phyloP scores from a whole-genome alignment of 768 basidiomycete genomes.

The Rhodotorula babjevae region DNA sequence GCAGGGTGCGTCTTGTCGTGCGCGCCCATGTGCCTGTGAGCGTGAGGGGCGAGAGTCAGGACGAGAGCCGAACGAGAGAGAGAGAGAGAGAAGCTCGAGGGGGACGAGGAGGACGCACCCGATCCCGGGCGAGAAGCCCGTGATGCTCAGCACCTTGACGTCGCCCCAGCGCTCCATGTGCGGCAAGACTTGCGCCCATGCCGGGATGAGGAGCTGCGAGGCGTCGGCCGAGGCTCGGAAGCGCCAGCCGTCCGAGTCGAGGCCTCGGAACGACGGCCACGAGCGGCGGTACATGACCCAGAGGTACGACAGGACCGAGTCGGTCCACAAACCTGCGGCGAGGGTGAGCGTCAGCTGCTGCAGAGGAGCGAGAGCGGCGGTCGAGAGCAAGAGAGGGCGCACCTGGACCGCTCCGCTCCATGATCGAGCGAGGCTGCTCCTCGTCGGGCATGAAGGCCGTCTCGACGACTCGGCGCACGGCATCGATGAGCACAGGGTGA shows the following conservation, averaged over 20 bases:
- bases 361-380: background rate
- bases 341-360: background rate
- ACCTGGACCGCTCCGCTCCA: constrained; percentile 51
- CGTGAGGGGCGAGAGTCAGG: too few species aligned
- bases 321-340: constrained; percentile 40
- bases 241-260: constrained; percentile 36
- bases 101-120: constrained; percentile 18
- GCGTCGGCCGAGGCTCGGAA: background rate
- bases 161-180: constrained; percentile 47
- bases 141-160: constrained; percentile 48
- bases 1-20: constrained; percentile 31
- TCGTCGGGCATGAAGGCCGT: constrained; percentile 35
- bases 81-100: too few species aligned
- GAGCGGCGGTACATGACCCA: constrained; percentile 45
- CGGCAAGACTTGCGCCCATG: background rate
- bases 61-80: too few species aligned
- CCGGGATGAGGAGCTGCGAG: background rate
- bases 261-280: constrained; percentile 47
- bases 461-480: constrained; percentile 48
- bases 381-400: background rate
- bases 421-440: constrained; percentile 46
- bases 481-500: constrained; percentile 51
- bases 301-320: constrained; percentile 49
- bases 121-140: constrained; percentile 47
- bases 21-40: constrained; percentile 40